Percentiles rank a stretch among this genome's conserved stretches.
These are phyloP conservation scores for Oenanthe sinensis DNA, from an alignment of 129 eudicot genomes.

Conservation along the genomic window DNA sequence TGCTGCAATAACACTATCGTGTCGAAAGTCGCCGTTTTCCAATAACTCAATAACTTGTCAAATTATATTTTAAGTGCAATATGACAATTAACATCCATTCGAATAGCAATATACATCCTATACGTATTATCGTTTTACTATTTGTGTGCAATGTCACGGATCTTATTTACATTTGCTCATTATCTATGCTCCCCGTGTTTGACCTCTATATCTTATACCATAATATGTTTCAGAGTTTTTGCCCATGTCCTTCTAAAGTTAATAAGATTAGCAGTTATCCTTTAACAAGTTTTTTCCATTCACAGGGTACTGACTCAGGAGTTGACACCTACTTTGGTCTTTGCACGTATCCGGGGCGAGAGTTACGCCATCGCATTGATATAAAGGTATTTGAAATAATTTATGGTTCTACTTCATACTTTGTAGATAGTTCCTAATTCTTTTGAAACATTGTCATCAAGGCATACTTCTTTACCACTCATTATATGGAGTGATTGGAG, in stretches of 20 bases:
- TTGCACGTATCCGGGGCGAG: conserved; percentile 96
- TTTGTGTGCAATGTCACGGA: background rate
- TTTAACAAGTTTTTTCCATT: background rate
- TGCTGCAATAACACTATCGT: background rate
- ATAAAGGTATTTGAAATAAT: conserved; percentile 43
- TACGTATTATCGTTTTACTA: background rate
- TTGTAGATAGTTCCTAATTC: background rate
- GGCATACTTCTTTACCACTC: background rate
- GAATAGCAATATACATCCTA: background rate
- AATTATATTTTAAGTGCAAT: background rate
- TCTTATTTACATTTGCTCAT: background rate
- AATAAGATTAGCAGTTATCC: background rate
- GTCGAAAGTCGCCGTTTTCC: background rate
- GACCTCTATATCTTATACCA: background rate
- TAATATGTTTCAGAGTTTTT: background rate
- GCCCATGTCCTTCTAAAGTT: background rate
- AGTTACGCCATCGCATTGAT: conserved; percentile 90
- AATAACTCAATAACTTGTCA: background rate
- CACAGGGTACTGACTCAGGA: conserved; percentile 79
- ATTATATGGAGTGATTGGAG: background rate
- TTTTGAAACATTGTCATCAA: background rate
- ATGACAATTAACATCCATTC: background rate
- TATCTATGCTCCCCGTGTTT: background rate
- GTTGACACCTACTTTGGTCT: conserved; percentile 97
- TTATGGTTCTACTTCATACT: background rate